Evolutionary conservation across 2,329 filamentous ascomycete species (phyloP), one percentile per base, ranked within the genome.

Genomic region (Fusarium liriodendri): DNA sequence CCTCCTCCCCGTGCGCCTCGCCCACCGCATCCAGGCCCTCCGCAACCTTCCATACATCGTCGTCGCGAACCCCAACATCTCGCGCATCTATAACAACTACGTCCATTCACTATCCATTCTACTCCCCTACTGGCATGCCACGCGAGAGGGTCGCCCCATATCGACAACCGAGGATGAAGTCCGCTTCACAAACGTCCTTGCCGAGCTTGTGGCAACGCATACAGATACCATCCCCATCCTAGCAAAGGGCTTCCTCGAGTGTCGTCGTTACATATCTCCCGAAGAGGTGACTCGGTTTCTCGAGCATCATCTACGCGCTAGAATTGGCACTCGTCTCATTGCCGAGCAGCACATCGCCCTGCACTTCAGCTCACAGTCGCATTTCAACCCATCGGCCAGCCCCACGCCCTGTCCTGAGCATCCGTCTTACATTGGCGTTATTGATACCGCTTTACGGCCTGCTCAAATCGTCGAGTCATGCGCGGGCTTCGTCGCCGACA

Each of bases 1-100:
- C 32, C 93, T 98, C 62, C 91, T 98, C 11, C 97, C 97, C 16
- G 94, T 97, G 59, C 94, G 97, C 40, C 91, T 99, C 29, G 97
- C 97, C 29, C 95, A 97, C 81, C 94, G 97, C 66, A 97, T 99
- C 74, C 94, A 98, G 82, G 95, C 95, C 50, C 87, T 99, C 20
- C 93, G 95, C 73, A 98, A 97, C 81, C 90, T 99, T 10, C 97
- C 97, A 0, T 99, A 96, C 83, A 98, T 99, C 74, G 96, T 99
- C 64, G 97, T 99, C 29, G 95, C 96, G n/a, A 98, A 99, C 81
- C 94, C 95, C 1, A 95, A 98, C 81, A 95, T 99, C 76, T 94
- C 93, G 29, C 92, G 93, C 78, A 99, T 99, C 74, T 98, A 98
- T 87, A 92, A 94, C 83, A 98, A 98, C 84, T 99, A 99, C 83